Evolutionary conservation across 2,329 filamentous ascomycete genomes (phyloP).

Genomic region (Aspergillus sergii): DNA sequence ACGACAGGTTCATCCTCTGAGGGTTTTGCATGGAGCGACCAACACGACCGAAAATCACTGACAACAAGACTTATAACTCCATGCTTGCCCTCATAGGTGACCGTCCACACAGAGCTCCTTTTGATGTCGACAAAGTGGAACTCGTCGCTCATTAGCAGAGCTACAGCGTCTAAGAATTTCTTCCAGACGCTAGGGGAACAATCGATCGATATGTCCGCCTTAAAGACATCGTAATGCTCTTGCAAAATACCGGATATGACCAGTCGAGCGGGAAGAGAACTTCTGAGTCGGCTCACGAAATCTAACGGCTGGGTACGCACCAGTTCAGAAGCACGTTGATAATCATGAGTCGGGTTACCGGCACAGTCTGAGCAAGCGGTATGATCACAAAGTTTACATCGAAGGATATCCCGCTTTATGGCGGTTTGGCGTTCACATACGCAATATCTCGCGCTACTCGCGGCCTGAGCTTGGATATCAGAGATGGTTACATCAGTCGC

Average conservation of each 20-base stretch:
- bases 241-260: conserved; percentile 33
- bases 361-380: conserved; percentile 58
- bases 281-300: conserved; percentile 50
- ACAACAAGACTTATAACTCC: conserved; percentile 32
- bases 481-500: conserved; percentile 10
- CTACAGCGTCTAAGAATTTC: conserved; percentile 35
- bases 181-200: conserved; percentile 31
- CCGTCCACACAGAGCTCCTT: conserved; percentile 35
- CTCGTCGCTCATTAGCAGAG: conserved; percentile 27
- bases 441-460: conserved; percentile 54
- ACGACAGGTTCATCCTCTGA: conserved; percentile 39
- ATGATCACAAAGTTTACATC: conserved; percentile 57
- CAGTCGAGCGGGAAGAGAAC: conserved; percentile 46
- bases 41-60: conserved; percentile 35
- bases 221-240: conserved; percentile 25
- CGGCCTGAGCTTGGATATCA: conserved; percentile 26
- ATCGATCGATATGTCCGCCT: conserved; percentile 12
- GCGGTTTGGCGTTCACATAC: conserved; percentile 56
- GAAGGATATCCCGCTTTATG: conserved; percentile 44
- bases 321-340: conserved; percentile 29
- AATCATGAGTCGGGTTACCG: conserved; percentile 57
- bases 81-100: conserved; percentile 29
- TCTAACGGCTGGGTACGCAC: conserved; percentile 42
- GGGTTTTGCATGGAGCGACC: conserved; percentile 54
- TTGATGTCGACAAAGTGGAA: conserved; percentile 33